Conservation (phyloP, 352 stramenopile species). For the Phytophthora meadii region DNA sequence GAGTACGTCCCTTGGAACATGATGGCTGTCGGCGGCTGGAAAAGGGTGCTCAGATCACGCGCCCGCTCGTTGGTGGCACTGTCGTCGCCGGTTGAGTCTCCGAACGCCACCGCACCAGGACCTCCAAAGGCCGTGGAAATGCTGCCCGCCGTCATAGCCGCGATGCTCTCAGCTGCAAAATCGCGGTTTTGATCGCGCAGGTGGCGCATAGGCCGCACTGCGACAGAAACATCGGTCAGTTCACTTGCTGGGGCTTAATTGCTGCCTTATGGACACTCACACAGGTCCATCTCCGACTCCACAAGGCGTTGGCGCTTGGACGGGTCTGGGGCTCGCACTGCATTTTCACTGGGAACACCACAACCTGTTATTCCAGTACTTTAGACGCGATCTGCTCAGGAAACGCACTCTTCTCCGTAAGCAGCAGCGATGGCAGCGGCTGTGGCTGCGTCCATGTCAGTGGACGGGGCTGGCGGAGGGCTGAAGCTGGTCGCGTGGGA, state of each 20-base stretch:
- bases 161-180: conserved; percentile 85
- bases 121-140: conserved; percentile 59
- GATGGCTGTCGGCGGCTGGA: conserved; percentile 75
- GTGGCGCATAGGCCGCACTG: conserved; percentile 57
- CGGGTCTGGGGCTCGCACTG: conserved; percentile 79
- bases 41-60: conserved; percentile 72
- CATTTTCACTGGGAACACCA: conserved; percentile 36
- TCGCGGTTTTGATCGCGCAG: conserved; percentile 79
- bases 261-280: conserved; percentile 26
- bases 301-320: conserved; percentile 87
- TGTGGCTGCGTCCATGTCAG: conserved; percentile 34
- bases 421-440: conserved; percentile 42
- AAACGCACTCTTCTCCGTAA: conserved; percentile 48
- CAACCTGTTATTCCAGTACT: background rate
- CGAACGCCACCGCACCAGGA: conserved; percentile 13
- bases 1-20: conserved; percentile 86
- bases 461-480: conserved; percentile 5
- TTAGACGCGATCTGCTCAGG: background rate
- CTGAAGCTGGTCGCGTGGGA: conserved; percentile 3
- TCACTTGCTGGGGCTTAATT: background rate
- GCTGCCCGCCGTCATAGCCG: conserved; percentile 62
- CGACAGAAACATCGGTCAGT: conserved; percentile 3
- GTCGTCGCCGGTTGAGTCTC: conserved; percentile 20
- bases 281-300: conserved; percentile 51
- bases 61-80: conserved; percentile 23